Base-by-base conservation (phyloP, 257 asterid genomes). In the Nyctanthes arbortristis region DNA sequence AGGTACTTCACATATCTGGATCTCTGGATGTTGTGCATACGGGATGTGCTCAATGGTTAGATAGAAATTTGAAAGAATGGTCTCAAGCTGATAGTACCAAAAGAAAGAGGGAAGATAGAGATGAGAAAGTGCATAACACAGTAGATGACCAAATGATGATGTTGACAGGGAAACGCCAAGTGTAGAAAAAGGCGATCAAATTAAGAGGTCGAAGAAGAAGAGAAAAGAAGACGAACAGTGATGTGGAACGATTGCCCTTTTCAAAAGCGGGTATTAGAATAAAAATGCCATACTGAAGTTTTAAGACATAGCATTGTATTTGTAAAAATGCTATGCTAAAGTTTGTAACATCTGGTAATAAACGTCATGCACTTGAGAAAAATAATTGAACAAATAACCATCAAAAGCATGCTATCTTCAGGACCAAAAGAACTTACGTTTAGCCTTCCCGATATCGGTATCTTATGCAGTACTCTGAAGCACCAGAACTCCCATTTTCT, bases 31-130 rank as follows among this genome's bases (percentile, higher is more conserved):
- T 84, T 67, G 77, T 66, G 61, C 75, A 72, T 27, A 89, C 96
- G 12, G 97, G 96, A 65, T 76, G 84, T 56, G 82, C 86, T 34
- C 78, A 71, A 39, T 89, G 96, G 97, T 75, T 89, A 80, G 91
- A 86, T 67, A 80, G 45, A 69, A 82, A 93, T 73, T 31, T 73
- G 73, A 86, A 82, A 24, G 80, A 80, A 65, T 77, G 89, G 86
- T 64, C 86, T 64, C 83, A 73, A 71, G 74, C 79, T 65, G 91
- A 88, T 71, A 88, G 95, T 63, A 76, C 77, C 39, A 45, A 57
- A 40, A 77, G 66, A 31, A 86, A 81, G 72, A 75, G 75, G 70
- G 75, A 49, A 13, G 63, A 33, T 9, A 78, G 45, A 3, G 68
- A 75, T n/a, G 74, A 68, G 61, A 67, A 57, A 30, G 60, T 37